Evolutionary conservation across 2,329 filamentous ascomycete species (phyloP).

Genomic region (Alternaria gansuensis): DNA sequence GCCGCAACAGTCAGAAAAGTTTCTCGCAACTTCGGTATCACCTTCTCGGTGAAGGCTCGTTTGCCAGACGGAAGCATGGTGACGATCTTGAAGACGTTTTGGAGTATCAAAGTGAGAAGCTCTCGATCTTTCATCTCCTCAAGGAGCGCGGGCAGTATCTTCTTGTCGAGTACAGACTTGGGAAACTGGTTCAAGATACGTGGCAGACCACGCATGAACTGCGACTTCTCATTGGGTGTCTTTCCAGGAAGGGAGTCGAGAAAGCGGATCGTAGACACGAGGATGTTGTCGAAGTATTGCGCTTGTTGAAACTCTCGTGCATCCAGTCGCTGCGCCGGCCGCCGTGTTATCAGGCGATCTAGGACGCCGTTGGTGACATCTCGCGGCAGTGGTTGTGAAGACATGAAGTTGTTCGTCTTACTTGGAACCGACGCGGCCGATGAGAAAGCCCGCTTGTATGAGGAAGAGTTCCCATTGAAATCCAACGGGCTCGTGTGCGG

Average conservation of each 20-base stretch:
- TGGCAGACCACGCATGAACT: conserved; percentile 88
- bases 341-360: conserved; percentile 83
- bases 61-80: conserved; percentile 75
- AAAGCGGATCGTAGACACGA: conserved; percentile 96
- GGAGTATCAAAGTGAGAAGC: conserved; percentile 81
- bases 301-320: conserved; percentile 94
- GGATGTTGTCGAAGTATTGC: conserved; percentile 94
- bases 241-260: conserved; percentile 91
- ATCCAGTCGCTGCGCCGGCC: conserved; percentile 85
- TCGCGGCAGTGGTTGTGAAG: conserved; percentile 78
- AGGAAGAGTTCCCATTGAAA: conserved; percentile 78
- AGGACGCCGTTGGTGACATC: conserved; percentile 80
- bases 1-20: conserved; percentile 72
- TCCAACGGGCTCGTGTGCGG: conserved; percentile 89
- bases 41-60: conserved; percentile 81
- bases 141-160: conserved; percentile 84
- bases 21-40: conserved; percentile 84
- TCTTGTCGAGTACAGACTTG: conserved; percentile 92
- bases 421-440: conserved; percentile 82
- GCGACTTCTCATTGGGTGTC: conserved; percentile 86
- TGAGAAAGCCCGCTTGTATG: conserved; percentile 85
- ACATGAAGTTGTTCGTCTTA: conserved; percentile 83
- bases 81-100: conserved; percentile 92
- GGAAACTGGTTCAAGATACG: conserved; percentile 92
- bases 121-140: conserved; percentile 96